Base-by-base conservation (phyloP, 768 basidiomycete genomes). In the Serendipita sp. region DNA sequence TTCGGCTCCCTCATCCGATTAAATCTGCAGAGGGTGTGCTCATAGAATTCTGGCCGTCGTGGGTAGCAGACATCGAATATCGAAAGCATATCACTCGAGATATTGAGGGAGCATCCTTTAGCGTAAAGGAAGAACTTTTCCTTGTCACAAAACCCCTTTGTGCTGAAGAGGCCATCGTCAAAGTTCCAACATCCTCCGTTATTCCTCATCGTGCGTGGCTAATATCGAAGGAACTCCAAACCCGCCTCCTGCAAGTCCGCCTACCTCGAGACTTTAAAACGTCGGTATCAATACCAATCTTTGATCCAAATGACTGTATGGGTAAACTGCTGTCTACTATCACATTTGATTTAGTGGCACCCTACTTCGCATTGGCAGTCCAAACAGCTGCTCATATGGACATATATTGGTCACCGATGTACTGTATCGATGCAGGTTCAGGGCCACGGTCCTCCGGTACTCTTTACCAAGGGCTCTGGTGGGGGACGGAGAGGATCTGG, bases 401-500 rank as follows among this genome's bases (percentile, higher is more conserved):
- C 45, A 76, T 76, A 3, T 86, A 75, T 68, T 92, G 88, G 86
- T 78, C 81, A 41, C 78, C 86, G 0, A 86, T 86, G 65, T 66
- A 10, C 73, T 70, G n/a, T 74, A 77, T 7, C 71, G 82, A 8
- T 74, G 78, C 54, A 75, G 74, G 16, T 78, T 79, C 37, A 78
- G 83, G 67, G 77, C 78, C 67, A 73, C 75, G 18, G 15, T 8
- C 45, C 16, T n/a, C 66, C 0, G 86, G 88, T 70, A 79, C 74
- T 58, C 77, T 83, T 46, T 90, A 83, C 70, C 88, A 91, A 70
- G 89, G 89, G 1, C 71, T 93, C 5, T 95, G 90, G 90, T 89
- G 88, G 86, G 92, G 92, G 5, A 83, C 85, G 1, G 92, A 93
- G 70, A 80, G 89, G 35, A 88, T 93, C 63, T 95, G 92, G 91